Conservation (phyloP, 331 rosid species). For the Rhamnella rubrinervis region DNA sequence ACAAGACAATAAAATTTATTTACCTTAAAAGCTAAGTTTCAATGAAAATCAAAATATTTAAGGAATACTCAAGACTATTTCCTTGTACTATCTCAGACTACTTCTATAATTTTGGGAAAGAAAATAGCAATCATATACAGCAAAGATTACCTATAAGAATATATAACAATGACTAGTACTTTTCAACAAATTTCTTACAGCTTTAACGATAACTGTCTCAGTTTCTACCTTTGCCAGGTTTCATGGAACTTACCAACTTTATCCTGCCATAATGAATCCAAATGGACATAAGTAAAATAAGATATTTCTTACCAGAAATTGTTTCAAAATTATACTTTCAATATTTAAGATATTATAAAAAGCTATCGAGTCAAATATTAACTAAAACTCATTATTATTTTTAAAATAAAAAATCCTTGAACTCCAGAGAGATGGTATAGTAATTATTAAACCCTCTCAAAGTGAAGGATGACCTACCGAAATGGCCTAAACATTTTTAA, state of each 20-base stretch:
- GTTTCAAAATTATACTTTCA: neutral
- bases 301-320: neutral
- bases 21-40: neutral
- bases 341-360: too few species aligned
- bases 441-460: too few species aligned
- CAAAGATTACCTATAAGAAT: neutral
- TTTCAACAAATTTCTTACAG: constrained; percentile 37
- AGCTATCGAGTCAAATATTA: too few species aligned
- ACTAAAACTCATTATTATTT: too few species aligned
- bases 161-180: neutral
- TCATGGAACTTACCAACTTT: constrained; percentile 86
- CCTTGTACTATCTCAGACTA: too few species aligned
- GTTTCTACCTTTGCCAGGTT: constrained; percentile 29
- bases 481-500: too few species aligned
- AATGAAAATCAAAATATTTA: neutral
- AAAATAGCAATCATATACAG: too few species aligned
- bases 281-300: constrained; percentile 17
- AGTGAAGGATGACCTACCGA: too few species aligned
- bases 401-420: too few species aligned
- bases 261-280: constrained; percentile 62
- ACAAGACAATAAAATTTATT: neutral
- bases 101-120: too few species aligned
- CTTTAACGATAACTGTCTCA: constrained; percentile 35
- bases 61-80: too few species aligned
- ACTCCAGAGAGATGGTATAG: too few species aligned